These are phyloP conservation scores for Meyerozyma carpophila DNA, from an alignment of 1,139 yeast genomes.

Conservation along the genomic window DNA sequence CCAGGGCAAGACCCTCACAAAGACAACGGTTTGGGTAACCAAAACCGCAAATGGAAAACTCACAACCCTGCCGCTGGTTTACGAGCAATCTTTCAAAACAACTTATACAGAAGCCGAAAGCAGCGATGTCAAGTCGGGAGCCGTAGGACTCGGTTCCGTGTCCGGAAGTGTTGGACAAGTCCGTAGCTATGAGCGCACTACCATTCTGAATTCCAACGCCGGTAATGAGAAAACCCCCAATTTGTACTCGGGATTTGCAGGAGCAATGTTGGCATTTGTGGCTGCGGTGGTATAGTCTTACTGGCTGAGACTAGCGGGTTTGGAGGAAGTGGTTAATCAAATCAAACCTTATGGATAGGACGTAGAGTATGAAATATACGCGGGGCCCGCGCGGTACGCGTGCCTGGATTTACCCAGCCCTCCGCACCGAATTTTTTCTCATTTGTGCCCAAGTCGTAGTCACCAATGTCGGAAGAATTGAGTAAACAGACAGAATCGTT, in stretches of 20 bases:
- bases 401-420: neutral
- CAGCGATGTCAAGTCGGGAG: constrained; percentile 21
- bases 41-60: constrained; percentile 27
- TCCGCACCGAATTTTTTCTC: neutral
- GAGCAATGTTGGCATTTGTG: neutral
- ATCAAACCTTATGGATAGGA: neutral
- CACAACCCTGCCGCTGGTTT: constrained; percentile 23
- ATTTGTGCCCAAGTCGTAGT: neutral
- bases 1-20: neutral
- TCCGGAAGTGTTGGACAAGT: constrained; percentile 53
- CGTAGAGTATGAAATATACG: neutral
- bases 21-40: constrained; percentile 26
- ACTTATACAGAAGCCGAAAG: constrained; percentile 18
- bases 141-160: constrained; percentile 49
- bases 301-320: neutral
- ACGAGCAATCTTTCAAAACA: constrained; percentile 26
- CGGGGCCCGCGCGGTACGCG: neutral
- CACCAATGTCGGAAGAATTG: constrained; percentile 33
- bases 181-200: constrained; percentile 37
- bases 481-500: constrained; percentile 49
- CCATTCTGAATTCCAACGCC: constrained; percentile 11
- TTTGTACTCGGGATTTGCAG: neutral
- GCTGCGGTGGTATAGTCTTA: neutral
- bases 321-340: neutral
- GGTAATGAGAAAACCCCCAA: neutral